Percentiles rank a stretch among this genome's conserved stretches.
Conservation (phyloP, 83 land plant genomes). For the Picea abies region DNA sequence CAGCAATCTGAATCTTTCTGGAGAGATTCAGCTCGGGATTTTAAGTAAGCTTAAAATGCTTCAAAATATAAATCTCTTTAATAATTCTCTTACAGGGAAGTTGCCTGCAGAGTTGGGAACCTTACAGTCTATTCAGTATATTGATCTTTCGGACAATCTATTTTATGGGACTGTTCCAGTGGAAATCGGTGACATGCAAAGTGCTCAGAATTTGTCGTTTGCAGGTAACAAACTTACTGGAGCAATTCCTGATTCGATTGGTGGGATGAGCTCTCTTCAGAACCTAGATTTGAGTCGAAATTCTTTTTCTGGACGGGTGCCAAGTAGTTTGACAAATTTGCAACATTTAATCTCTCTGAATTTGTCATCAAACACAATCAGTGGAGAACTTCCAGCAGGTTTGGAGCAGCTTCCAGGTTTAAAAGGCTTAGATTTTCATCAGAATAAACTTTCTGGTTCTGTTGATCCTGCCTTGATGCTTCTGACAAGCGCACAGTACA, state of each 20-base stretch:
- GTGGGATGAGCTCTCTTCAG: constrained; percentile 52
- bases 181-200: constrained; percentile 46
- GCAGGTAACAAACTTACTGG: constrained; percentile 73
- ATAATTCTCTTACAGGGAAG: constrained; percentile 60
- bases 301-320: constrained; percentile 58
- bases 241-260: constrained; percentile 46
- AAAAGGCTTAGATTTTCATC: constrained; percentile 58
- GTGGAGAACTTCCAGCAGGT: constrained; percentile 53
- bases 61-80: constrained; percentile 53
- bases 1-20: constrained; percentile 48
- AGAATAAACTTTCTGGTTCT: constrained; percentile 56
- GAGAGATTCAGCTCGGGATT: constrained; percentile 49
- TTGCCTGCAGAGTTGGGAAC: constrained; percentile 50
- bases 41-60: constrained; percentile 70
- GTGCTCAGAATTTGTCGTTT: constrained; percentile 56
- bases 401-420: constrained; percentile 39
- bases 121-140: constrained; percentile 44
- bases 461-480: constrained; percentile 50
- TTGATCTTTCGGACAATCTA: constrained; percentile 65
- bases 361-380: constrained; percentile 57
- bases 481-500: constrained; percentile 43
- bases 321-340: constrained; percentile 46
- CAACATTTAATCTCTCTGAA: constrained; percentile 53
- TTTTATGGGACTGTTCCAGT: constrained; percentile 58
- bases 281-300: constrained; percentile 69